A percentile compares a stretch with the other conserved stretches of the same genome.
These are phyloP conservation scores for Metschnikowia corniflorae DNA, from an alignment of 805 yeast genomes.

Conservation along the genomic window DNA sequence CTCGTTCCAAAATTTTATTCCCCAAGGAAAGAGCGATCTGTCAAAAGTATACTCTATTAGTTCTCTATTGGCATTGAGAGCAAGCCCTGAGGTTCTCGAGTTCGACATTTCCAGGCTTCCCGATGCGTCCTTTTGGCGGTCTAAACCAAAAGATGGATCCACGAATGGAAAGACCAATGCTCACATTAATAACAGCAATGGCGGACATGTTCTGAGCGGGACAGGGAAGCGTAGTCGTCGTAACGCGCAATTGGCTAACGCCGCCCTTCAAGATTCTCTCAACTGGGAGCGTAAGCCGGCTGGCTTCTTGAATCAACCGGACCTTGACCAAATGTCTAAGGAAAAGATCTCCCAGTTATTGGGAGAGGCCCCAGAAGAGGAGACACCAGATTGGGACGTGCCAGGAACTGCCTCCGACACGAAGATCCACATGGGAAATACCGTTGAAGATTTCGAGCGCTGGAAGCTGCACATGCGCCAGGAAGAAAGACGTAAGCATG, in stretches of 20 bases:
- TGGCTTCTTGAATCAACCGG: conserved; percentile 20
- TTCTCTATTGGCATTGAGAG: conserved; percentile 27
- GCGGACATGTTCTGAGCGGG: conserved; percentile 4
- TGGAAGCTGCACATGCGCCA: conserved; percentile 55
- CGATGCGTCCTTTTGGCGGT: conserved; percentile 47
- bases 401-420: conserved; percentile 24
- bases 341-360: conserved; percentile 35
- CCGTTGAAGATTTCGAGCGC: conserved; percentile 55
- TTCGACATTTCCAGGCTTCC: conserved; percentile 39
- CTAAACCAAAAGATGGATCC: conserved; percentile 20
- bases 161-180: conserved; percentile 3
- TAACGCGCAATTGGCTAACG: conserved; percentile 10
- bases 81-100: conserved; percentile 33
- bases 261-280: conserved; percentile 17
- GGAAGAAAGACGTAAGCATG: conserved; percentile 47
- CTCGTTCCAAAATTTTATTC: conserved; percentile 13
- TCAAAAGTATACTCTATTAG: conserved; percentile 26
- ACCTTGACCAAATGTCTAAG: conserved; percentile 28
- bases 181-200: conserved; percentile 1
- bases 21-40: conserved; percentile 11
- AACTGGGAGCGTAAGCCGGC: conserved; percentile 31
- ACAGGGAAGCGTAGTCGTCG: conserved; percentile 17
- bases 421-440: conserved; percentile 42
- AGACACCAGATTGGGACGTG: conserved; percentile 40
- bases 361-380: conserved; percentile 35